A percentile compares a stretch with the other conserved stretches of the same genome.
phyloP scores from a whole-genome alignment of 352 stramenopile species.

The Phytophthora europaea region DNA sequence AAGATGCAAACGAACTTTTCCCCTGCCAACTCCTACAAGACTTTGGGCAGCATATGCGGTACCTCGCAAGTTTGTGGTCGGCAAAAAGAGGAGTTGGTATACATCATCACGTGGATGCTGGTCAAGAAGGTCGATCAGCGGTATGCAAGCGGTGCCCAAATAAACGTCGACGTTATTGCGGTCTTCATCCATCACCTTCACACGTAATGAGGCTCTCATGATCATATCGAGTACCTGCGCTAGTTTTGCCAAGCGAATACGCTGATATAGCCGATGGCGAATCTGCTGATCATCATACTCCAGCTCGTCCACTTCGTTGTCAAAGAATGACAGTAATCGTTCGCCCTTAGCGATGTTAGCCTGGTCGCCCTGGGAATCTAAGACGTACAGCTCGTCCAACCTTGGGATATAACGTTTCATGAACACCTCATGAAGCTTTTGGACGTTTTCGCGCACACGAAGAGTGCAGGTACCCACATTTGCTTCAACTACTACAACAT shows the following conservation, averaged over 20 bases:
- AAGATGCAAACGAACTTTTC: conserved; percentile 58
- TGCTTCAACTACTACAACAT: conserved; percentile 55
- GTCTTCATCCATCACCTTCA: conserved; percentile 73
- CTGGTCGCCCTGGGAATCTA: conserved; percentile 53
- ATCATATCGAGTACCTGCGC: conserved; percentile 69
- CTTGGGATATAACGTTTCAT: conserved; percentile 59
- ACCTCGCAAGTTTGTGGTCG: conserved; percentile 10
- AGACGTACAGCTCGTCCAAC: conserved; percentile 55
- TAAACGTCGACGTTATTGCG: conserved; percentile 53
- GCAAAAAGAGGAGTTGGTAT: conserved; percentile 62
- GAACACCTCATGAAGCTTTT: conserved; percentile 73
- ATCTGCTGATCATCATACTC: conserved; percentile 65
- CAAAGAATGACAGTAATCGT: conserved; percentile 63
- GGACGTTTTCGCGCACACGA: conserved; percentile 63
- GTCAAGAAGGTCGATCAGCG: conserved; percentile 76
- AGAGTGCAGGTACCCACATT: conserved; percentile 59
- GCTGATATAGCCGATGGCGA: conserved; percentile 61
- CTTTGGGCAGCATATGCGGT: not conserved
- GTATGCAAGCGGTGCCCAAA: conserved; percentile 68
- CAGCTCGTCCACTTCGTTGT: conserved; percentile 74
- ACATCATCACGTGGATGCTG: conserved; percentile 63
- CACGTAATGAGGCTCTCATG: conserved; percentile 60
- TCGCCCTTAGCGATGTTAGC: conserved; percentile 54
- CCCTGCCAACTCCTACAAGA: conserved; percentile 18
- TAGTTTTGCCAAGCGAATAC: conserved; percentile 66